phyloP scores from a whole-genome alignment of 2,329 filamentous ascomycete genomes.

The Penicillium sp. region DNA sequence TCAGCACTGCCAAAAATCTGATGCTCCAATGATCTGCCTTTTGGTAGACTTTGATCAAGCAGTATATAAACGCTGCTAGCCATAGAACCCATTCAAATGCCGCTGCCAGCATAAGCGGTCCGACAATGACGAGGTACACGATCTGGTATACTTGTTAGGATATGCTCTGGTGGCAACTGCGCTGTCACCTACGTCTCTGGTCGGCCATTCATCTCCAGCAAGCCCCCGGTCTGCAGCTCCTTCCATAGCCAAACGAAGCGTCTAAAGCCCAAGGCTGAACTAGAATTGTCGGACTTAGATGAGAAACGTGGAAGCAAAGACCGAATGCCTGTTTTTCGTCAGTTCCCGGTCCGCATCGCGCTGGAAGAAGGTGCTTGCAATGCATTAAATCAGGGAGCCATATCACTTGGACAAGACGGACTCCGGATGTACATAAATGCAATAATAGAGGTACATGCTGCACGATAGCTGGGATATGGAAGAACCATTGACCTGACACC shows the following conservation, averaged over 20 bases:
- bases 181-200: conserved; percentile 13
- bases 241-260: not conserved
- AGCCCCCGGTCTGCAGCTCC: not conserved
- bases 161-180: accelerated
- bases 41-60: conserved; percentile 78
- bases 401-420: not conserved
- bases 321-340: not conserved
- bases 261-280: not conserved
- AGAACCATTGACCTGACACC: not conserved
- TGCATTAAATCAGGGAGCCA: not conserved
- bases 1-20: conserved; percentile 70
- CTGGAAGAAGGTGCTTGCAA: not conserved
- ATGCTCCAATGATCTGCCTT: conserved; percentile 91
- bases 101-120: conserved; percentile 78
- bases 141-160: conserved; percentile 57
- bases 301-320: too few relatives aligned
- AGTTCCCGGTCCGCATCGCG: not conserved
- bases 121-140: conserved; percentile 78
- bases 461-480: not conserved
- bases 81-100: conserved; percentile 92
- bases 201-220: conserved; percentile 4
- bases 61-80: conserved; percentile 92
- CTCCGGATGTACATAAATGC: not conserved
- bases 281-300: not conserved
- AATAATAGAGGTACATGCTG: not conserved